Evolutionary conservation across 345 rosid genomes (phyloP), one percentile per base, ranked within the genome.

Genomic region (Fremontodendron californicum): DNA sequence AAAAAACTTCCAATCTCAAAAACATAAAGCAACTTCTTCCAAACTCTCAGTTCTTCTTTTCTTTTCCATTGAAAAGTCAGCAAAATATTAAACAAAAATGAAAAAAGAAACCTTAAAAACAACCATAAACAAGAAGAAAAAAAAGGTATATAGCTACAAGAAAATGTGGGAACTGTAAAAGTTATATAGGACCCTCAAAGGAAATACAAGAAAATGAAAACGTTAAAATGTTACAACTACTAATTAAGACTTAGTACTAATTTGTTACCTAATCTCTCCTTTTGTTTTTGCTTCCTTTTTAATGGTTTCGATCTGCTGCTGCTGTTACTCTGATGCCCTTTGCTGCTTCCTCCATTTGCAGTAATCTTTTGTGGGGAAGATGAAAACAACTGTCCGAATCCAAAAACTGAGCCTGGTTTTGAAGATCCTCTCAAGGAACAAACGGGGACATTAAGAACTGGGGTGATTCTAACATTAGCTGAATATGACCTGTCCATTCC

Each of bases 401-500:
- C 85, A 66, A 87, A 87, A 18, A 87, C 89, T 0, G 87, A 86
- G 45, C 81, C 87, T 1, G 92, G 84, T 31, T 85, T 86, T 3
- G 93, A 85, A 0, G 91, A 89, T 2, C 91, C 87, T 72, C 88
- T 86, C 4, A 88, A 86, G 0, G 94, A 88, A 54, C 88, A 81
- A 73, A 91, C 89, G 3, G 94, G 94, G 11, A 91, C 93, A 73
- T 91, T 89, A 1, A 91, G 93, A 77, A 91, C 93, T 70, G 93
- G 93, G 43, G 82, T 83, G 68, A 91, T 78, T 40, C 96, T 75
- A 12, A 91, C 92, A 23, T 94, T 93, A 18, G 97, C 95, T 0
- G 98, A 93, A 80, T 96, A 88, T 13, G 97, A 96, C 78, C 99
- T 86, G 82, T 92, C 98, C 93, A 96, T 88, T 1, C 97, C 97